Evolutionary conservation across 164 flowering plant species (phyloP).

Genomic region (Vitis vinifera): ASM3070453v1 NC_081822.1:24552001-24552500

Average conservation of each 20-base stretch:
- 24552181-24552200: slow-evolving; percentile 91
- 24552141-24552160: slow-evolving; percentile 23
- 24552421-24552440: no score
- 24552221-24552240: slow-evolving; percentile 89
- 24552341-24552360: no score
- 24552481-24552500: neutral
- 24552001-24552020: slow-evolving; percentile 6
- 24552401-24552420: no score
- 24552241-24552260: slow-evolving; percentile 51
- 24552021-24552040: slow-evolving; percentile 17
- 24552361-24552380: no score
- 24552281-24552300: slow-evolving; percentile 72
- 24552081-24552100: slow-evolving; percentile 83
- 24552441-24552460: no score
- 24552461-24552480: no score
- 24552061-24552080: slow-evolving; percentile 81
- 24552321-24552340: neutral
- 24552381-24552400: no score
- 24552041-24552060: slow-evolving; percentile 60
- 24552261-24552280: slow-evolving; percentile 54
- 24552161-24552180: slow-evolving; percentile 61
- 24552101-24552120: slow-evolving; percentile 49
- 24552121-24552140: neutral
- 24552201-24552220: slow-evolving; percentile 84
- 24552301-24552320: neutral